phyloP scores from a whole-genome alignment of 2,329 filamentous ascomycete species.

The Aspergillus uvarum region DNA sequence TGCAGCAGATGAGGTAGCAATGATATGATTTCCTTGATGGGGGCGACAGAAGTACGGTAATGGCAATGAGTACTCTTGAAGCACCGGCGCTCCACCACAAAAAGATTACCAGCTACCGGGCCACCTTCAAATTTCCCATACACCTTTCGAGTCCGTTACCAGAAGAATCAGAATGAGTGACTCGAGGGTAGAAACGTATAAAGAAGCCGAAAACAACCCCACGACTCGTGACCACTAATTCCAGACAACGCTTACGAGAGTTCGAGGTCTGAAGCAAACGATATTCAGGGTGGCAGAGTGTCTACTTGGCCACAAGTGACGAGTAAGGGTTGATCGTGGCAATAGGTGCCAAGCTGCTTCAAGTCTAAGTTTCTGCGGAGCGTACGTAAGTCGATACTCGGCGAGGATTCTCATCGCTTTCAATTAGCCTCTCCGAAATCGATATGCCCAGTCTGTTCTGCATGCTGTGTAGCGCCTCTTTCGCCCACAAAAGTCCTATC shows the following conservation, averaged over 20 bases:
- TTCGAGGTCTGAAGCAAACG: too few species aligned
- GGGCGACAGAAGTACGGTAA: constrained; percentile 17
- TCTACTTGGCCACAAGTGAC: neutral
- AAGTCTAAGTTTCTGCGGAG: neutral
- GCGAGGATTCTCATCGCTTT: neutral
- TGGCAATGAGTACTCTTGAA: constrained; percentile 5
- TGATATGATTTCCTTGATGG: constrained; percentile 27
- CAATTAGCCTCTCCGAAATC: constrained; percentile 50
- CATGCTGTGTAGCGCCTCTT: constrained; percentile 49
- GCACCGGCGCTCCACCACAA: neutral
- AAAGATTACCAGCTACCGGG: neutral
- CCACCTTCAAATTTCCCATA: neutral
- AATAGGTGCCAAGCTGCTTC: neutral
- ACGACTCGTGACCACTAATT: too few species aligned
- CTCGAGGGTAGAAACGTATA: neutral
- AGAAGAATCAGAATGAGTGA: neutral
- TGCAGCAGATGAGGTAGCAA: constrained; percentile 42
- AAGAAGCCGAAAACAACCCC: too few species aligned
- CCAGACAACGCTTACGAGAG: too few species aligned
- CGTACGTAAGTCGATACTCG: neutral
- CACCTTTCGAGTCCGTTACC: neutral
- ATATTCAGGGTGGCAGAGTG: neutral
- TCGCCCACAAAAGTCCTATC: constrained; percentile 46
- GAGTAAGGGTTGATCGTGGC: too few species aligned
- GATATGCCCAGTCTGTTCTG: constrained; percentile 48